phyloP scores from a whole-genome alignment of 1,284 basidiomycete species.

The Leccinum griseonigrum region DNA sequence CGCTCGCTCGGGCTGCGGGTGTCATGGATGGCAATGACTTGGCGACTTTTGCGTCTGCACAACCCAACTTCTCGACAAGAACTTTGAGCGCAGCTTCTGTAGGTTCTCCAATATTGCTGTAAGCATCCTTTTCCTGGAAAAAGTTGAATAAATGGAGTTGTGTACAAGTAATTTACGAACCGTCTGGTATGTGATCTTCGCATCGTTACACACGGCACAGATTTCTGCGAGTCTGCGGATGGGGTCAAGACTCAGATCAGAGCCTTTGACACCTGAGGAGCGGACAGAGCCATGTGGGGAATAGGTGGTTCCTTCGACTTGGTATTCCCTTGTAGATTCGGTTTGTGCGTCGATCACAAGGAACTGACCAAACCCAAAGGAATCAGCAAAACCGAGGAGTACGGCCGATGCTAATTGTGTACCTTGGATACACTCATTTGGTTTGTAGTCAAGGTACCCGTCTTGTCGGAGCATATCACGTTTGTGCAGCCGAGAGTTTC shows the following conservation, averaged over 20 bases:
- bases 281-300: constrained; percentile 77
- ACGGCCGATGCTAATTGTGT: constrained; percentile 22
- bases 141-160: constrained; percentile 11
- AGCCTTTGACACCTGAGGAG: constrained; percentile 58
- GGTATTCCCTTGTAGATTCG: constrained; percentile 63
- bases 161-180: constrained; percentile 43
- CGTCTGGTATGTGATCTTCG: constrained; percentile 82
- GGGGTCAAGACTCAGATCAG: constrained; percentile 66
- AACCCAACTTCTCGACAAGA: constrained; percentile 87
- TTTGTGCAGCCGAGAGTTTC: constrained; percentile 96
- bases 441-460: constrained; percentile 92
- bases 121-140: constrained; percentile 71
- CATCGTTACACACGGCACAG: constrained; percentile 88
- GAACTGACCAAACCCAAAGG: constrained; percentile 50
- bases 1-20: constrained; percentile 68
- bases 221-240: constrained; percentile 87
- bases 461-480: constrained; percentile 97
- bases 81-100: constrained; percentile 95
- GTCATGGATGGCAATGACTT: constrained; percentile 60
- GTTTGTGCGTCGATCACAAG: constrained; percentile 61
- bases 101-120: constrained; percentile 91
- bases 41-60: constrained; percentile 49
- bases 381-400: constrained; percentile 9
- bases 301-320: constrained; percentile 88
- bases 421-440: constrained; percentile 93